Conservation (phyloP, 805 yeast species). For the Metschnikowia drakensbergensis region DNA sequence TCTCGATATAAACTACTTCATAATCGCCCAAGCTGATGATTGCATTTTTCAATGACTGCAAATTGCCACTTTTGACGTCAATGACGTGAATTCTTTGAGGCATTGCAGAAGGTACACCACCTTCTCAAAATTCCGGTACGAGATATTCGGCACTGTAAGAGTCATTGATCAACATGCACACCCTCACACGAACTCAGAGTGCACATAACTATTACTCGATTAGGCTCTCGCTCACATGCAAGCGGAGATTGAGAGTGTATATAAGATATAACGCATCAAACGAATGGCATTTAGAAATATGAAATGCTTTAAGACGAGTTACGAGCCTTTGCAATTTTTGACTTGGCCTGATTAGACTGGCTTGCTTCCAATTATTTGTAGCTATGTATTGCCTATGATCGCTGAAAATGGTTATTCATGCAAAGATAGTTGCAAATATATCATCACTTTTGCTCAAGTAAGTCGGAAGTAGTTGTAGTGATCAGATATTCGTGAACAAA, state of each 20-base stretch:
- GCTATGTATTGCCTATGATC: too few relatives aligned
- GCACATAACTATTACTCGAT: not conserved
- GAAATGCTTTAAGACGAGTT: not conserved
- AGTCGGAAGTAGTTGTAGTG: too few relatives aligned
- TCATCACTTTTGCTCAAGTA: too few relatives aligned
- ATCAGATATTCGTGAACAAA: too few relatives aligned
- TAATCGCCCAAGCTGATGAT: conserved; percentile 69
- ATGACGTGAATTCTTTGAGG: conserved; percentile 55
- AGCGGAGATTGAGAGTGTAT: not conserved
- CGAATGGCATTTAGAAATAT: not conserved
- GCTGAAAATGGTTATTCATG: too few relatives aligned
- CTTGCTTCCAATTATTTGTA: too few relatives aligned
- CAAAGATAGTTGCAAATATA: too few relatives aligned
- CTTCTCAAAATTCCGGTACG: not conserved
- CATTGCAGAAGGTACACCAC: conserved; percentile 13
- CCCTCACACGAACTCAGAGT: not conserved
- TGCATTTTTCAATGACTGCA: conserved; percentile 86
- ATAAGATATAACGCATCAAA: too few relatives aligned
- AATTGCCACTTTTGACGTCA: conserved; percentile 91
- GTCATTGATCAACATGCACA: conserved; percentile 1
- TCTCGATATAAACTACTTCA: conserved; percentile 55
- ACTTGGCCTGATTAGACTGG: too few relatives aligned
- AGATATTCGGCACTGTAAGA: conserved; percentile 2
- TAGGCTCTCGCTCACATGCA: not conserved
- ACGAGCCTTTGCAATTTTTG: too few relatives aligned